A percentile compares a stretch with the other conserved stretches of the same genome.
Evolutionary conservation across 768 basidiomycete genomes (phyloP).

Genomic region (Pleurotus cornucopiae): DNA sequence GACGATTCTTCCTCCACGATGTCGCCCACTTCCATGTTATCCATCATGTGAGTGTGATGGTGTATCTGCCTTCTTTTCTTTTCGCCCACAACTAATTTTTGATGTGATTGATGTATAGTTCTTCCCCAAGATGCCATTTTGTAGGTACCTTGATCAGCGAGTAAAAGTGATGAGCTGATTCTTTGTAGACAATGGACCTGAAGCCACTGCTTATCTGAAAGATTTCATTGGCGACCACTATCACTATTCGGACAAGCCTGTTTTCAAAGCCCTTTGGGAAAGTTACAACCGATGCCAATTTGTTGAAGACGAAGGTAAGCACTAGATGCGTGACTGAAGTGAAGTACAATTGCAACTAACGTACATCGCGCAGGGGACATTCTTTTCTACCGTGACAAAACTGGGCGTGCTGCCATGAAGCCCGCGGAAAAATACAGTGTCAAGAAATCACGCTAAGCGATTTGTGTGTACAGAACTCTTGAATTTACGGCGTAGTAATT

Average conservation of each 20-base stretch:
- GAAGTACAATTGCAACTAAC: not conserved
- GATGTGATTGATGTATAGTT: slow-evolving; percentile 18
- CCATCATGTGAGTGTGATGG: slow-evolving; percentile 27
- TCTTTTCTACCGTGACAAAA: slow-evolving; percentile 23
- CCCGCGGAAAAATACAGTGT: slow-evolving; percentile 1
- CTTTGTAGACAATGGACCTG: slow-evolving; percentile 30
- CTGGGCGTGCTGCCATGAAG: slow-evolving; percentile 13
- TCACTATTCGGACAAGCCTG: slow-evolving; percentile 19
- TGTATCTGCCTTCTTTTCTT: not conserved
- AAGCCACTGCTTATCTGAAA: slow-evolving; percentile 32
- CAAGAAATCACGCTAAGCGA: not conserved
- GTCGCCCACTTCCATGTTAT: slow-evolving; percentile 42
- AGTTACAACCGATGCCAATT: slow-evolving; percentile 36
- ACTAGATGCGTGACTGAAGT: too few relatives aligned
- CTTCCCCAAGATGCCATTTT: slow-evolving; percentile 41
- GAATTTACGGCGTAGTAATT: too few relatives aligned
- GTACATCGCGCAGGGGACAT: slow-evolving; percentile 17
- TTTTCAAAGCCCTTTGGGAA: slow-evolving; percentile 30
- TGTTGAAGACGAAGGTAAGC: slow-evolving; percentile 36
- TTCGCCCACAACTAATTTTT: slow-evolving; percentile 5
- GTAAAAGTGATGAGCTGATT: not conserved
- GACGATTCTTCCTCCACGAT: slow-evolving; percentile 48
- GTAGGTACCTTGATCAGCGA: slow-evolving; percentile 18
- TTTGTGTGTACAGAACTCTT: not conserved
- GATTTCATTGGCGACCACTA: slow-evolving; percentile 35